Base-by-base conservation (phyloP, 2,329 filamentous ascomycete genomes). In the Basipetospora sp. region DNA sequence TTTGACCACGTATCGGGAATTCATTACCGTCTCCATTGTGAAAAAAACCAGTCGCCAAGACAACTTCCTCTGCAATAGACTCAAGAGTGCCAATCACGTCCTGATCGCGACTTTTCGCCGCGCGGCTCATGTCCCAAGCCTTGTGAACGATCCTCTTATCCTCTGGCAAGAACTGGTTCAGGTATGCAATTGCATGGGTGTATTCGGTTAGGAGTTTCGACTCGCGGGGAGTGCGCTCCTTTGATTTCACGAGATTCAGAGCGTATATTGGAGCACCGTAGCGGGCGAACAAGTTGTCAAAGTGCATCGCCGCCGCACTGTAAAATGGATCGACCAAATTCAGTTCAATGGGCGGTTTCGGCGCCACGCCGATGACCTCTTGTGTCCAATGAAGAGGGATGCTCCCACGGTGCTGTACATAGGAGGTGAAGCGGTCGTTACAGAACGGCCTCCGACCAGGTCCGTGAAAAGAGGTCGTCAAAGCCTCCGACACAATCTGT, bases 321-420 rank as follows among this genome's bases (percentile, higher is more conserved):
- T 94, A 96, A 55, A 96, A 98, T 0, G 90, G 90, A 55, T 98
- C 90, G 15, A 92, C 74, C n/a, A 96, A 68, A 51, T 92, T 94
- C 30, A 98, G 64, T 53, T 94, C 83, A 47, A 98, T 98, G 8
- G 88, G 87, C 8, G 90, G 92, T 49, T 96, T 98, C 0, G 92
- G 92, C 1, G 85, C 87, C 2, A 98, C 90, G 2, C 88, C 87
- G 4, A 84, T 90, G 48, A 79, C 93, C 53, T 96, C 90, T 54
- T 98, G 90, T 0, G 86, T 92, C 92, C 92, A 98, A 56, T 94
- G 86, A 0, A 98, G 66, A 3, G 90, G 90, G 42, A 98, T 98
- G 47, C 90, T 96, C 18, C 92, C 92, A 45, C 90, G 74, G 53
- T 98, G 90, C 53, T 98, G 90, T 2, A 98, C 80, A 55, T 94